Base-by-base conservation (phyloP, 441 rosid genomes). In the Theobroma grandiflorum region DNA sequence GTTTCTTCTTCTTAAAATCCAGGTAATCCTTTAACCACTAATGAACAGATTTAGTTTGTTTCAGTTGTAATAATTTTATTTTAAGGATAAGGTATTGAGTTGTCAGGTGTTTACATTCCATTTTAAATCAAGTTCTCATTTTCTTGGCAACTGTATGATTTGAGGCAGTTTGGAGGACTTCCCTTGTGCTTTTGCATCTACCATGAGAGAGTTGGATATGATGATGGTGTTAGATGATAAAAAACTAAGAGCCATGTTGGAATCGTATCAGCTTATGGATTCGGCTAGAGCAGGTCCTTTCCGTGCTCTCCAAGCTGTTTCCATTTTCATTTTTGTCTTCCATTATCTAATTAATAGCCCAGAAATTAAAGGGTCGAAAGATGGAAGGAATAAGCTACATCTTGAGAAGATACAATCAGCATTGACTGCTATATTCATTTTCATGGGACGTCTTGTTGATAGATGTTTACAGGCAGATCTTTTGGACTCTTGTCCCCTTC, bases 1-100 rank as follows among this genome's bases (percentile, higher is more conserved):
- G 99, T 88, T 92, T 88, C 85, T 91, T 95, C 82, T 91, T 91
- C 91, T 76, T 92, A 52, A 81, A 88, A 81, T 87, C 91, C 83
- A 93, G 97, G 98, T 94, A 83, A 22, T 59, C 43, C 47, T 85
- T 71, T 64, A 5, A 2, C 62, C 12, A 35, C 15, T 18, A 52
- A 50, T 18, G 31, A 52, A 35, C n/a, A 33, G 43, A 71, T 42
- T 42, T 67, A n/a, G 72, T 67, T 68, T 2, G 3, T 20, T 68
- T 68, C 2, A 4, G 26, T 10, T 72, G 47, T 55, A n/a, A 52
- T 52, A 50, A 16, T n/a, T 45, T 33, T 50, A 38, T 16, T 16
- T 73, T 8, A 52, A 72, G 62, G 45, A 16, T 52, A 10, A n/a
- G 22, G 16, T 55, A 52, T 42, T 50, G n/a, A 43, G 33, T 12